phyloP scores from a whole-genome alignment of 1,139 yeast species.

The Kurtzmaniella quercitrusa region DNA sequence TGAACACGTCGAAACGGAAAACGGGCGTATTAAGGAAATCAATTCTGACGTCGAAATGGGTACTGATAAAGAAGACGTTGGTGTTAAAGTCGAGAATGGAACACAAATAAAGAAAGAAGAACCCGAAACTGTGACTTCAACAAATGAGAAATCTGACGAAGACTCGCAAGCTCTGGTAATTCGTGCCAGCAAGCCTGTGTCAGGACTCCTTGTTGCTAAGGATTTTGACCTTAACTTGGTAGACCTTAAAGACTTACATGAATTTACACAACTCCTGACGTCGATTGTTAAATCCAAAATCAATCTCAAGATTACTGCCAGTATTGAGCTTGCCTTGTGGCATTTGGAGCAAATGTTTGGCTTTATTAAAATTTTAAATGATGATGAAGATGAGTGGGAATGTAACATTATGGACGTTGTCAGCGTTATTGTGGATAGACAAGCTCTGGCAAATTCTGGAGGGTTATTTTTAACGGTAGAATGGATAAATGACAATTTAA shows the following conservation, averaged over 20 bases:
- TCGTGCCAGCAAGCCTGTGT: slow-evolving; percentile 45
- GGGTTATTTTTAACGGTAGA: slow-evolving; percentile 57
- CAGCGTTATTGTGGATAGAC: slow-evolving; percentile 42
- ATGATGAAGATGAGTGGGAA: slow-evolving; percentile 55
- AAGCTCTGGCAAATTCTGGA: slow-evolving; percentile 36
- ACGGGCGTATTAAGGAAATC: slow-evolving; percentile 9
- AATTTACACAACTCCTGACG: slow-evolving; percentile 82
- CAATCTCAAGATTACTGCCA: slow-evolving; percentile 73
- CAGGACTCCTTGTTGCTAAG: slow-evolving; percentile 90
- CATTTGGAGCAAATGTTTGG: slow-evolving; percentile 97
- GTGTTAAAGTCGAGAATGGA: slow-evolving; percentile 10
- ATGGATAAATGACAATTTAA: slow-evolving; percentile 81
- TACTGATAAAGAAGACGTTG: slow-evolving; percentile 17
- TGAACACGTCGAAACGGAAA: slow-evolving; percentile 15
- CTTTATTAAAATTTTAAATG: slow-evolving; percentile 60
- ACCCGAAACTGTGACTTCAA: slow-evolving; percentile 5
- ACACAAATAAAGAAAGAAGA: slow-evolving; percentile 9
- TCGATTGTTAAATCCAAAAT: slow-evolving; percentile 83
- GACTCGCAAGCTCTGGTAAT: slow-evolving; percentile 8
- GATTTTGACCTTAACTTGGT: slow-evolving; percentile 84
- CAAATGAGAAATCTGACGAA: background rate
- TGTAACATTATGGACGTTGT: slow-evolving; percentile 46
- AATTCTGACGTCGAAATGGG: slow-evolving; percentile 9
- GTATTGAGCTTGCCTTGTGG: slow-evolving; percentile 76
- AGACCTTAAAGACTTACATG: slow-evolving; percentile 82